Percentiles rank a stretch among this genome's conserved stretches.
Conservation (phyloP, 495 filamentous ascomycete genomes). For the Talaromyces stipitatus region DNA sequence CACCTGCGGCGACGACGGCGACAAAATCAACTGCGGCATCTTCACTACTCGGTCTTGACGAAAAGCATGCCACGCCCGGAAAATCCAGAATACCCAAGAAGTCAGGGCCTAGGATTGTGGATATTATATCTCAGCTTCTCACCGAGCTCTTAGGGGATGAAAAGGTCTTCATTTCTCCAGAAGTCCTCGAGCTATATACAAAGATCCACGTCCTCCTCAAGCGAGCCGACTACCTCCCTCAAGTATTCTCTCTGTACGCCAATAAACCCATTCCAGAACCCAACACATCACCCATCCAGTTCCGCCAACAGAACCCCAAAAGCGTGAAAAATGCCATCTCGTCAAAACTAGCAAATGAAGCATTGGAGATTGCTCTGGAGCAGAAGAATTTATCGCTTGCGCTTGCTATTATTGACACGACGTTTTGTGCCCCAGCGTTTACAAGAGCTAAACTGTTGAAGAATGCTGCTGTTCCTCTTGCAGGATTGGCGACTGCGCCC, state of each 20-base stretch:
- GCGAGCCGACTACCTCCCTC: slow-evolving; percentile 64
- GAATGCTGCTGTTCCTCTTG: slow-evolving; percentile 40
- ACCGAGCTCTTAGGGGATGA: slow-evolving; percentile 65
- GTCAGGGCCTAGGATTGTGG: slow-evolving; percentile 20
- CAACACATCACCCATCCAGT: slow-evolving; percentile 49
- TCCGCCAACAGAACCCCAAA: slow-evolving; percentile 55
- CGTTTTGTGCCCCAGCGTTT: slow-evolving; percentile 68
- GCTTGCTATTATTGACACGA: slow-evolving; percentile 71
- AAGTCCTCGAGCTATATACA: slow-evolving; percentile 62
- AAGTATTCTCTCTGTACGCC: slow-evolving; percentile 75
- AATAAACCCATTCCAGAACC: slow-evolving; percentile 68
- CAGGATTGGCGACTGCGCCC: slow-evolving; percentile 53
- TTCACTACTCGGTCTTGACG: slow-evolving; percentile 44
- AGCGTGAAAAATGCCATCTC: slow-evolving; percentile 65
- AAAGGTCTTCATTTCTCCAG: slow-evolving; percentile 71
- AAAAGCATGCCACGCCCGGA: slow-evolving; percentile 21
- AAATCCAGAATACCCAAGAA: slow-evolving; percentile 11
- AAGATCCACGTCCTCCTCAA: slow-evolving; percentile 62
- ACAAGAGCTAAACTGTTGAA: slow-evolving; percentile 54
- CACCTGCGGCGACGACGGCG: background rate
- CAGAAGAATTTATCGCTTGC: slow-evolving; percentile 67
- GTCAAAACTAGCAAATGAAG: slow-evolving; percentile 52
- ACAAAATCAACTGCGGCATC: slow-evolving; percentile 35
- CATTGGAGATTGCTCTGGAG: slow-evolving; percentile 69
- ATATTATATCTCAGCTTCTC: slow-evolving; percentile 44